These are phyloP conservation scores for Arachnopeziza araneosa DNA, from an alignment of 2,329 filamentous ascomycete genomes.

Conservation along the genomic window DNA sequence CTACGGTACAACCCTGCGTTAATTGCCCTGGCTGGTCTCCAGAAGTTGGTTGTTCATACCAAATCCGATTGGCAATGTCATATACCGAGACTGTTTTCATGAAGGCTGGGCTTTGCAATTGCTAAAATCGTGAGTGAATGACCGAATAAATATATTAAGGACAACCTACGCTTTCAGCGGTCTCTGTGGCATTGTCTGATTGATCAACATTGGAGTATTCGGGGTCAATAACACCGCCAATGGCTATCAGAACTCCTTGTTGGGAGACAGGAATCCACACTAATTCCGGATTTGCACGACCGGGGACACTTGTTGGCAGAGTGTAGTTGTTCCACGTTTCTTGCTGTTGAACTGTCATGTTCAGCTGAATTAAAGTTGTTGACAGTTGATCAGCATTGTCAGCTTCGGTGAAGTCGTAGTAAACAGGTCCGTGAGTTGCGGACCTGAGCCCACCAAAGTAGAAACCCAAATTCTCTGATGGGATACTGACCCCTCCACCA, in stretches of 20 bases:
- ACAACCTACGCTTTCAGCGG: constrained; percentile 35
- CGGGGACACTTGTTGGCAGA: constrained; percentile 42
- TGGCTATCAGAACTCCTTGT: constrained; percentile 68
- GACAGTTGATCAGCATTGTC: constrained; percentile 37
- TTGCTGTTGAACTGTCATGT: constrained; percentile 46
- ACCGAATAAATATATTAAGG: not conserved
- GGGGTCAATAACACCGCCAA: constrained; percentile 67
- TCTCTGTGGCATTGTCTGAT: constrained; percentile 28
- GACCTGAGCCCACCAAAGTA: constrained; percentile 63
- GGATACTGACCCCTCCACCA: constrained; percentile 58
- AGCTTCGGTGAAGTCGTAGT: constrained; percentile 21
- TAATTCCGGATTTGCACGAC: constrained; percentile 58
- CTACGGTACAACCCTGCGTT: constrained; percentile 66
- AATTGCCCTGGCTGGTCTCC: constrained; percentile 53
- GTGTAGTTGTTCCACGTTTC: constrained; percentile 54
- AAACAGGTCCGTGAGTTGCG: constrained; percentile 44
- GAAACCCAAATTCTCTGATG: constrained; percentile 66
- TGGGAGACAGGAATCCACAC: constrained; percentile 74
- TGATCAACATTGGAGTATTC: constrained; percentile 35
- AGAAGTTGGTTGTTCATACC: constrained; percentile 68
- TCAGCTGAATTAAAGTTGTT: constrained; percentile 52
- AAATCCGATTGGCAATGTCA: constrained; percentile 62
- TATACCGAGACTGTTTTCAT: constrained; percentile 68
- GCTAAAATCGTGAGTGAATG: constrained; percentile 35
- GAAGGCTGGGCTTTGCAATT: constrained; percentile 62